Evolutionary conservation across 2,329 filamentous ascomycete genomes (phyloP), one percentile per base, ranked within the genome.

Genomic region (Blastomyces percursus): DNA sequence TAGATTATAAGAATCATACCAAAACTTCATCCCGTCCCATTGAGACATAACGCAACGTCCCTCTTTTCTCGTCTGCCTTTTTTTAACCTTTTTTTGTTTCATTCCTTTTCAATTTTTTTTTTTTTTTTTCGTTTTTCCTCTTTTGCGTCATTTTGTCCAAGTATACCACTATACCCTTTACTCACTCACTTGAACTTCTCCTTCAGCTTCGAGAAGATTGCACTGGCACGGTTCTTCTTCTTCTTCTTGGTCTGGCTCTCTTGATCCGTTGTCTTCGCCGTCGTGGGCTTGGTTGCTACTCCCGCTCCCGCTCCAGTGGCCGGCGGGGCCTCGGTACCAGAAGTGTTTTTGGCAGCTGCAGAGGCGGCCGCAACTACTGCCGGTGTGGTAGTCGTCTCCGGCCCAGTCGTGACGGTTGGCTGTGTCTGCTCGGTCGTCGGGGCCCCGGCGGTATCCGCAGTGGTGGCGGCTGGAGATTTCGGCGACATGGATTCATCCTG

Each of bases 161-260:
- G 19, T 19, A 24, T 46, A 35, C 21, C 51, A 32, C 16, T 35
- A 35, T 35, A 42, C 40, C 40, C 3, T 16, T 54, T 1, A 14
- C 11, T 3, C 16, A 1, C 42, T 32, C 69, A 77, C 69, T 77
- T 77, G 62, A 83, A 74, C 73, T 82, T 83, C 66, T 81, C 81
- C 76, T 82, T 83, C 62, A 84, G 66, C 69, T 76, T 79, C 40
- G 73, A 73, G 71, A 89, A 83, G 69, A 88, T 82, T 61, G 80
- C 76, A 74, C 85, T 88, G 64, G 86, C 69, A 61, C 86, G 80
- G 74, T 83, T 79, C 79, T 85, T 86, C 80, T 86, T 87, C 4
- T 30, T 30, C 80, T 87, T 85, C 60, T 84, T 80, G 19, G 78
- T 75, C 61, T 76, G 74, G 16, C 67, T 62, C 38, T 64, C 61